phyloP scores from a whole-genome alignment of 352 stramenopile genomes.

The Phytophthora colocasiae region DNA sequence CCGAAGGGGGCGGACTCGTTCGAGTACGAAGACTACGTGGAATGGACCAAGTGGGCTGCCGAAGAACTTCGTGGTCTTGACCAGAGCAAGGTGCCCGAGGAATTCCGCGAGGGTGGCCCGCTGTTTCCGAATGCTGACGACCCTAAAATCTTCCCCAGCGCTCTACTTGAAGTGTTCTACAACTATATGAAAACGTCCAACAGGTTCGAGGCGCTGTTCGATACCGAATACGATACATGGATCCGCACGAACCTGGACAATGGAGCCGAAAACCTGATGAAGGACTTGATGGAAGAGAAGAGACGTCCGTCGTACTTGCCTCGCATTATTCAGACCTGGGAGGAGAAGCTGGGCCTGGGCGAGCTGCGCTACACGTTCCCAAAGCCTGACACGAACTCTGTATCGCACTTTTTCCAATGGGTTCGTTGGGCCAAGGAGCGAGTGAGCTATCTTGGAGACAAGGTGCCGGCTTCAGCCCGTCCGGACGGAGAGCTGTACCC shows the following conservation, averaged over 20 bases:
- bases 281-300: slow-evolving; percentile 35
- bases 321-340: slow-evolving; percentile 64
- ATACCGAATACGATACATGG: slow-evolving; percentile 65
- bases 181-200: slow-evolving; percentile 57
- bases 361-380: slow-evolving; percentile 76
- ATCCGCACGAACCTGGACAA: slow-evolving; percentile 61
- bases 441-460: slow-evolving; percentile 63
- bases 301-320: slow-evolving; percentile 66
- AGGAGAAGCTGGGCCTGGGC: slow-evolving; percentile 58
- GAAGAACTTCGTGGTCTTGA: slow-evolving; percentile 56
- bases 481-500: slow-evolving; percentile 65
- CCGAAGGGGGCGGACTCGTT: slow-evolving; percentile 52
- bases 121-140: slow-evolving; percentile 71
- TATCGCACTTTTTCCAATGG: slow-evolving; percentile 82
- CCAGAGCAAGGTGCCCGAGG: slow-evolving; percentile 49
- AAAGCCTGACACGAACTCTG: slow-evolving; percentile 62
- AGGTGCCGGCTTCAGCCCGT: slow-evolving; percentile 51
- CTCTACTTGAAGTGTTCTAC: slow-evolving; percentile 71
- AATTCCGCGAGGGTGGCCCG: slow-evolving; percentile 62
- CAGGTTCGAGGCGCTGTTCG: slow-evolving; percentile 63
- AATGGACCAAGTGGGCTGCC: slow-evolving; percentile 70
- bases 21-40: slow-evolving; percentile 65
- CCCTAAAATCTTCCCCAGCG: slow-evolving; percentile 61
- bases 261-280: slow-evolving; percentile 47
- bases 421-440: slow-evolving; percentile 85